Conservation (phyloP, 2,329 filamentous ascomycete species). For the Diaporthe humulicola region DNA sequence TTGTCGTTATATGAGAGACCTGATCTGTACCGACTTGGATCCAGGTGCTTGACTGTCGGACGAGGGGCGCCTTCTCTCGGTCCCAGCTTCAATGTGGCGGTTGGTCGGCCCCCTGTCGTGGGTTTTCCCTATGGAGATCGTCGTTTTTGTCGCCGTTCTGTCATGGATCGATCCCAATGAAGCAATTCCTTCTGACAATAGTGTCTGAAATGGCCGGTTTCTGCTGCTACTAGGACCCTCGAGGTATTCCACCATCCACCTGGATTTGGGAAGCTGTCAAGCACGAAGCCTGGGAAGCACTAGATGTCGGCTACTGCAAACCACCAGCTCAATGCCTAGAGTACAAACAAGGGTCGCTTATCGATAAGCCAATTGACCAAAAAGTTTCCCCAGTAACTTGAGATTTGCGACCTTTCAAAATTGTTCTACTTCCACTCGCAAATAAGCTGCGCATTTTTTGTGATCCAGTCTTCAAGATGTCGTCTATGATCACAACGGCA, state of each 20-base stretch:
- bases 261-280: background rate
- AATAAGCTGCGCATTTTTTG: conserved; percentile 9
- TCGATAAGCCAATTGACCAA: conserved; percentile 33
- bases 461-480: conserved; percentile 57
- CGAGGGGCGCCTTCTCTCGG: background rate
- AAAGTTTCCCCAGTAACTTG: conserved; percentile 31
- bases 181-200: background rate
- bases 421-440: conserved; percentile 12
- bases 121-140: background rate
- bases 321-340: background rate
- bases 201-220: background rate
- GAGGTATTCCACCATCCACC: conserved; percentile 3
- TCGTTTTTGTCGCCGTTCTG: background rate
- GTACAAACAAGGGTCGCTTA: conserved; percentile 13
- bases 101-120: background rate
- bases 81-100: too few relatives aligned
- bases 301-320: conserved; percentile 1
- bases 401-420: conserved; percentile 18
- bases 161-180: background rate
- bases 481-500: conserved; percentile 84
- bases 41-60: background rate
- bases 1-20: conserved; percentile 34
- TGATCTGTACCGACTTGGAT: background rate
- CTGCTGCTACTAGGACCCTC: background rate
- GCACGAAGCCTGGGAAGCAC: background rate